Percentiles rank a stretch among this genome's conserved stretches.
Evolutionary conservation across 2,329 filamentous ascomycete species (phyloP).

Genomic region (Colletotrichum phormii): DNA sequence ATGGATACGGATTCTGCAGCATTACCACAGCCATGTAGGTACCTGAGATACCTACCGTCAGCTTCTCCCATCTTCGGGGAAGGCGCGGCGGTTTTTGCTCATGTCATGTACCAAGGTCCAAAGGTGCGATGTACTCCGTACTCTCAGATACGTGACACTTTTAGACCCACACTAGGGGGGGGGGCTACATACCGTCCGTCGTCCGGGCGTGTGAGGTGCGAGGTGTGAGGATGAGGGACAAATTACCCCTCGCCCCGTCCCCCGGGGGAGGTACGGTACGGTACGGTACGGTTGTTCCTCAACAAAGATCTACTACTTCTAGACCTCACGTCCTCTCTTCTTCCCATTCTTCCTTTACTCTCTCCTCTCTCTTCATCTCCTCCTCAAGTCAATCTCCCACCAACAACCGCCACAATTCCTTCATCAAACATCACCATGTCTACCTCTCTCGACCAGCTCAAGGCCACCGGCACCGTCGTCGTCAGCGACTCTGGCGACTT

Average conservation of each 20-base stretch:
- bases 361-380: neutral
- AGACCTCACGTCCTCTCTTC: constrained; percentile 23
- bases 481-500: constrained; percentile 97
- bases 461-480: constrained; percentile 95
- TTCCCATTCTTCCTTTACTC: constrained; percentile 13
- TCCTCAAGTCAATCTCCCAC: constrained; percentile 7
- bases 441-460: constrained; percentile 94
- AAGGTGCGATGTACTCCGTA: neutral
- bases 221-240: constrained; percentile 13
- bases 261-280: neutral
- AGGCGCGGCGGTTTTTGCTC: neutral
- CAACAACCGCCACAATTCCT: constrained; percentile 23
- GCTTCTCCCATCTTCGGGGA: neutral
- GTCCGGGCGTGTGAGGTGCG: constrained; percentile 4
- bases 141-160: neutral
- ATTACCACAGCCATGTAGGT: neutral
- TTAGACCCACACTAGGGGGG: neutral
- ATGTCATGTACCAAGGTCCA: neutral
- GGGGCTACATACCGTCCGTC: neutral
- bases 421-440: constrained; percentile 68
- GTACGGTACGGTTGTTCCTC: constrained; percentile 9
- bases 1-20: neutral
- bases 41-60: neutral
- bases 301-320: constrained; percentile 28
- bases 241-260: constrained; percentile 15